These are phyloP conservation scores for Alternaria triticimaculans DNA, from an alignment of 2,329 filamentous ascomycete species.

Conservation along the genomic window DNA sequence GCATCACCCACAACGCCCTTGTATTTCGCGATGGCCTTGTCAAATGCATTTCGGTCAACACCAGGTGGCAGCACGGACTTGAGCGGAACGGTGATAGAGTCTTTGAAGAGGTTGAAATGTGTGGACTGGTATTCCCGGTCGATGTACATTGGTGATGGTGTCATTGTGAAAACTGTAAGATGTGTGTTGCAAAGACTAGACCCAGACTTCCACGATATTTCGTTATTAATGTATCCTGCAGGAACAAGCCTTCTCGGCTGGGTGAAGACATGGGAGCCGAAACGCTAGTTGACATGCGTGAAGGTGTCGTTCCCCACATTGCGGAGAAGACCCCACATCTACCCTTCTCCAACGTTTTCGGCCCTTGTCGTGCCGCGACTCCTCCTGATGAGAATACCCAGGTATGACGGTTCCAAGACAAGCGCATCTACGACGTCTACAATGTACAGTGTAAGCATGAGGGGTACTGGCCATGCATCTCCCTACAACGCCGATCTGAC, in stretches of 20 bases:
- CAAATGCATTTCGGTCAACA: constrained; percentile 48
- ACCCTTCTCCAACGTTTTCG: constrained; percentile 6
- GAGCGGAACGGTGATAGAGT: constrained; percentile 48
- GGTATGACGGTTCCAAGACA: neutral
- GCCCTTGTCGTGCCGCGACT: neutral
- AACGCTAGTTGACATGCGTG: neutral
- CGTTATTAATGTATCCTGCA: constrained; percentile 2
- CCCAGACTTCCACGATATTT: neutral
- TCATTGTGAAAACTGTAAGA: constrained; percentile 10
- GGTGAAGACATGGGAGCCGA: neutral
- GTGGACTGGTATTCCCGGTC: constrained; percentile 53
- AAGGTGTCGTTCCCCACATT: constrained; percentile 19
- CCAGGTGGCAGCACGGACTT: constrained; percentile 52
- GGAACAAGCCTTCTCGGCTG: neutral
- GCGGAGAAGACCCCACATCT: constrained; percentile 25
- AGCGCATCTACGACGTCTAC: neutral
- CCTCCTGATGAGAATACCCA: neutral
- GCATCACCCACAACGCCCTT: constrained; percentile 47
- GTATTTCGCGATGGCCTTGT: constrained; percentile 47
- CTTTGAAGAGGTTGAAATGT: constrained; percentile 52
- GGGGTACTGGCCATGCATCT: neutral
- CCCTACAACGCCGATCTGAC: neutral
- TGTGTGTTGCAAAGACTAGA: neutral
- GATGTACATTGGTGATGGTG: constrained; percentile 37
- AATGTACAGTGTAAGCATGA: no score